A percentile compares a stretch with the other conserved stretches of the same genome.
Conservation (phyloP, 371 early-diverging fungal species). For the Smittium culicis region DNA sequence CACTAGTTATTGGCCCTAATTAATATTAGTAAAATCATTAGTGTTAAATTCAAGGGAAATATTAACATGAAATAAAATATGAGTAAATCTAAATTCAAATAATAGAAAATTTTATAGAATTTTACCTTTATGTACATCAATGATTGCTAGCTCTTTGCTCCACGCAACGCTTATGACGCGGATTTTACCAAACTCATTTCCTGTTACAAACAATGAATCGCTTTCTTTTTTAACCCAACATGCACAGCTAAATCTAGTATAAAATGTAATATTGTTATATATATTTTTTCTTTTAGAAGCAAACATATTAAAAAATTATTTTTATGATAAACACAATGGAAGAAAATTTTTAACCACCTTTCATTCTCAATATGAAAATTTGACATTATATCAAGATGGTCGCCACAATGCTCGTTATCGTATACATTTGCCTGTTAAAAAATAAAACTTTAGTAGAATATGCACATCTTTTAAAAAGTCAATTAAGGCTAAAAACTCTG, state of each 20-base stretch:
- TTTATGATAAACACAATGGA: too few relatives aligned
- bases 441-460: neutral
- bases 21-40: too few relatives aligned
- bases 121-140: conserved; percentile 50
- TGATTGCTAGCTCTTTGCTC: conserved; percentile 43
- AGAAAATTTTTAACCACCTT: neutral
- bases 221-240: conserved; percentile 55
- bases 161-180: conserved; percentile 59
- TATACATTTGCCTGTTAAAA: conserved; percentile 54
- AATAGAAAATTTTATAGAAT: neutral
- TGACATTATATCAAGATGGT: conserved; percentile 82
- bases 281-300: too few relatives aligned
- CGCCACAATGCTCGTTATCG: conserved; percentile 84
- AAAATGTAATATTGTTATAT: too few relatives aligned
- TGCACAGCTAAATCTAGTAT: conserved; percentile 28
- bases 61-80: too few relatives aligned
- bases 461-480: too few relatives aligned
- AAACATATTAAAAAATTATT: too few relatives aligned
- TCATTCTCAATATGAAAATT: conserved; percentile 36
- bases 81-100: too few relatives aligned
- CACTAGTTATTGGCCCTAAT: conserved; percentile 44
- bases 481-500: too few relatives aligned
- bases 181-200: conserved; percentile 43
- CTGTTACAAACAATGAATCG: conserved; percentile 54
- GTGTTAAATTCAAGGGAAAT: too few relatives aligned